Conservation (phyloP, 2,329 filamentous ascomycete species). For the Triangularia setosa region DNA sequence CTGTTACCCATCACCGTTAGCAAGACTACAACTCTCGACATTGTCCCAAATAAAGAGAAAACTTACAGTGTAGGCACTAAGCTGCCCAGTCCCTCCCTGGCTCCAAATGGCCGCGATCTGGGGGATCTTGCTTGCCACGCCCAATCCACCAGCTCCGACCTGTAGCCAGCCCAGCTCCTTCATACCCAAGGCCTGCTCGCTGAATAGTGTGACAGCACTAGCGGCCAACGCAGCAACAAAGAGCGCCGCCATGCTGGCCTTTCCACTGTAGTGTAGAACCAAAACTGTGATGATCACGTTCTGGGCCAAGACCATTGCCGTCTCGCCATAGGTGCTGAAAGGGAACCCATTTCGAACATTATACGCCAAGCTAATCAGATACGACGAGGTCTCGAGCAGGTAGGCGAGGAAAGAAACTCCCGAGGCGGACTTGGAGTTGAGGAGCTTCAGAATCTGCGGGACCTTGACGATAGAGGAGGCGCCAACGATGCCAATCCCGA, state of each 20-base stretch:
- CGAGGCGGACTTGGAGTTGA: constrained; percentile 72
- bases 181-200: constrained; percentile 59
- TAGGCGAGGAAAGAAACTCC: constrained; percentile 90
- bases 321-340: constrained; percentile 96
- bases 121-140: constrained; percentile 86
- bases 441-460: constrained; percentile 90
- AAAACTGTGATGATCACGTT: constrained; percentile 86
- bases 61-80: constrained; percentile 92
- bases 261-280: constrained; percentile 78
- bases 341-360: constrained; percentile 88
- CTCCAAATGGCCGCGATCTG: constrained; percentile 85
- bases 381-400: constrained; percentile 82
- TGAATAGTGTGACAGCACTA: constrained; percentile 67
- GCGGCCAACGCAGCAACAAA: constrained; percentile 75
- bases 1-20: constrained; percentile 43
- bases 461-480: constrained; percentile 92
- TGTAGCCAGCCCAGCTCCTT: constrained; percentile 70
- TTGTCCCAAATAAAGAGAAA: neutral
- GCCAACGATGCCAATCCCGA: constrained; percentile 89
- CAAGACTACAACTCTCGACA: too few relatives aligned
- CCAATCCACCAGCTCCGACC: constrained; percentile 75
- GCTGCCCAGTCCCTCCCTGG: constrained; percentile 85
- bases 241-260: constrained; percentile 62
- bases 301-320: constrained; percentile 84
- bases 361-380: constrained; percentile 88